Evolutionary conservation across 2,329 filamentous ascomycete genomes (phyloP).

Genomic region (Lachnellula subtilissima): DNA sequence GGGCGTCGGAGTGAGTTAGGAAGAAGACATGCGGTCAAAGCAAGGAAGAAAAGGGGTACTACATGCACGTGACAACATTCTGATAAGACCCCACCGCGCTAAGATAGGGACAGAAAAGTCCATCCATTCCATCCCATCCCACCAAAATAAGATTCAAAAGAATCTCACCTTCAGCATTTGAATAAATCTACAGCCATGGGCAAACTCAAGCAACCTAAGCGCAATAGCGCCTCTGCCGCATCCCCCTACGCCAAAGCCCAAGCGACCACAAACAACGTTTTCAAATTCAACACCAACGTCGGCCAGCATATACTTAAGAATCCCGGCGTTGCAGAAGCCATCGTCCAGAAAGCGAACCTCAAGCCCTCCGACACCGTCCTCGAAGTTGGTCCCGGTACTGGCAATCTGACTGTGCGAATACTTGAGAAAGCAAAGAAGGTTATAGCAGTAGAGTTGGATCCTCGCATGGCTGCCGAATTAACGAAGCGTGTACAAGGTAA

Average conservation of each 20-base stretch:
- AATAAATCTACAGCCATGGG: constrained; percentile 24
- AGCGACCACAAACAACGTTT: constrained; percentile 66
- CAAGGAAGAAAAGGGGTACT: not conserved
- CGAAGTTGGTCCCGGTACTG: constrained; percentile 86
- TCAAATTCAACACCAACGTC: constrained; percentile 72
- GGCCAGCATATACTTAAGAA: constrained; percentile 87
- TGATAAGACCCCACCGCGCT: not conserved
- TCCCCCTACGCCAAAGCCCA: constrained; percentile 29
- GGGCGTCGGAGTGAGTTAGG: too few relatives aligned
- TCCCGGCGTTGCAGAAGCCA: constrained; percentile 74
- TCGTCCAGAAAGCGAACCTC: constrained; percentile 80
- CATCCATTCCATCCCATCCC: not conserved
- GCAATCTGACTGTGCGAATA: constrained; percentile 85
- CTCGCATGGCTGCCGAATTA: constrained; percentile 85
- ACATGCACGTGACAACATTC: not conserved
- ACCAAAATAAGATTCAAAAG: not conserved
- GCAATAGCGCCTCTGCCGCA: constrained; percentile 24
- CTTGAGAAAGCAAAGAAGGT: constrained; percentile 78
- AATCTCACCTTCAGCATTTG: not conserved
- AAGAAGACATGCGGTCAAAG: too few relatives aligned
- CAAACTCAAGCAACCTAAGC: constrained; percentile 31
- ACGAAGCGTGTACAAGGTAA: constrained; percentile 91
- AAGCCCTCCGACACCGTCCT: constrained; percentile 89
- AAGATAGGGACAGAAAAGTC: not conserved
- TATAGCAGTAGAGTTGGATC: constrained; percentile 88